These are phyloP conservation scores for Linum lewisii DNA, from an alignment of 345 rosid genomes.

Conservation along the genomic window DNA sequence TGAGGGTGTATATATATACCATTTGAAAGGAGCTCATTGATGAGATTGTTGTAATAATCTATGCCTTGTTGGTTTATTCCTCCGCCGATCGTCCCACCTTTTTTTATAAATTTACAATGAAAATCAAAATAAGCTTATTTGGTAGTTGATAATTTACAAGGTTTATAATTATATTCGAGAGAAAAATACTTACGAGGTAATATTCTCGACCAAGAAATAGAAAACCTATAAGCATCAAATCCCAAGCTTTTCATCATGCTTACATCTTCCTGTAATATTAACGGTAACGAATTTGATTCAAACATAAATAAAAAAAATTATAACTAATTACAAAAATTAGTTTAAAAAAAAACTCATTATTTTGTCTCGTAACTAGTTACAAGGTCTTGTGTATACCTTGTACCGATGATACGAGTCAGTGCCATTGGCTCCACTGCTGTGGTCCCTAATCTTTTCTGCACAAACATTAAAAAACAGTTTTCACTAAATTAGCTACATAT, in stretches of 20 bases:
- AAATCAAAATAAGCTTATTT: too few relatives aligned
- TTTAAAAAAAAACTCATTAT: too few relatives aligned
- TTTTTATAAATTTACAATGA: not conserved
- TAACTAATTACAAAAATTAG: too few relatives aligned
- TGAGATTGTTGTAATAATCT: slow-evolving; percentile 7
- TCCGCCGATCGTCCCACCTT: not conserved
- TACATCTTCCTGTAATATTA: slow-evolving; percentile 11
- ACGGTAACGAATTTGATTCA: too few relatives aligned
- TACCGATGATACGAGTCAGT: slow-evolving; percentile 38
- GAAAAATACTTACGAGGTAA: not conserved
- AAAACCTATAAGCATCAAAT: slow-evolving; percentile 11
- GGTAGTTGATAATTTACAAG: not conserved
- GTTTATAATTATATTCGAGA: not conserved
- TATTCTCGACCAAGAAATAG: slow-evolving; percentile 10
- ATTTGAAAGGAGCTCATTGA: not conserved
- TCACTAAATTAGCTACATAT: too few relatives aligned
- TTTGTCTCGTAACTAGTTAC: too few relatives aligned
- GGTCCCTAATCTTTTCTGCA: slow-evolving; percentile 31
- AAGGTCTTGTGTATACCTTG: slow-evolving; percentile 15
- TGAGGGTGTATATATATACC: not conserved
- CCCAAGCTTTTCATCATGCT: slow-evolving; percentile 1
- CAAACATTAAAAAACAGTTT: too few relatives aligned
- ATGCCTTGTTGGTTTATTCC: slow-evolving; percentile 11
- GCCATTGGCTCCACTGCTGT: slow-evolving; percentile 32
- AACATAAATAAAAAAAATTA: too few relatives aligned